Conservation (phyloP, 139 green algal species). For the Limnomonas spitsbergensis region DNA sequence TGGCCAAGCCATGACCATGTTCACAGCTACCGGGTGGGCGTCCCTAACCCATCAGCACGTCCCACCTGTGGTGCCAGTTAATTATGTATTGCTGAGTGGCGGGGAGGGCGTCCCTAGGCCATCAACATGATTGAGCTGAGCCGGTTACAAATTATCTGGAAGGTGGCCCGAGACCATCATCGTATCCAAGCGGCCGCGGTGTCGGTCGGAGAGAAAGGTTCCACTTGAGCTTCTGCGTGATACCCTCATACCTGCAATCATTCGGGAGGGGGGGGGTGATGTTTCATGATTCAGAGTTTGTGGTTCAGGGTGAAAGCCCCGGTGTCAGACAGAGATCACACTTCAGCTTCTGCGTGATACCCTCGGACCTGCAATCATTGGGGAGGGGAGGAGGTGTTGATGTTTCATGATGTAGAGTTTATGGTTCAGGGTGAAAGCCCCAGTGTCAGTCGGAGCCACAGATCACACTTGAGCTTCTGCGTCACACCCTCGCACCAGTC, state of each 20-base stretch:
- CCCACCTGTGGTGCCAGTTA: no score
- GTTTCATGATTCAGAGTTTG: neutral
- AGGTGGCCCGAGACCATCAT: no score
- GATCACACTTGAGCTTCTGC: conserved; percentile 3
- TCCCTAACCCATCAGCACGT: no score
- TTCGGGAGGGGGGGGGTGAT: neutral
- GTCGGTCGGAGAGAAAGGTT: neutral
- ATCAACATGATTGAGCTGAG: no score
- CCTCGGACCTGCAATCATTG: neutral
- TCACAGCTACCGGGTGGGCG: no score
- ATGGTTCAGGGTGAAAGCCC: neutral
- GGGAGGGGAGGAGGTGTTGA: neutral
- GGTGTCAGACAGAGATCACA: neutral
- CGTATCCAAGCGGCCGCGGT: neutral
- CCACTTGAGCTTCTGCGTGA: conserved; percentile 19
- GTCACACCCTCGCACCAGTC: conserved; percentile 11
- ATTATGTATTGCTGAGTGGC: no score
- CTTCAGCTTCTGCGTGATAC: conserved; percentile 8
- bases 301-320: neutral
- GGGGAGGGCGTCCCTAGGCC: no score
- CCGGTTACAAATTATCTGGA: no score
- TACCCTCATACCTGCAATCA: conserved; percentile 1
- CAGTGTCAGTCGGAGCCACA: neutral
- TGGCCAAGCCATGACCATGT: no score
- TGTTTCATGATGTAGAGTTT: neutral